A percentile compares a stretch with the other conserved stretches of the same genome.
Evolutionary conservation across 2,329 filamentous ascomycete species (phyloP).

Genomic region (Dactylonectria macrodidyma): DNA sequence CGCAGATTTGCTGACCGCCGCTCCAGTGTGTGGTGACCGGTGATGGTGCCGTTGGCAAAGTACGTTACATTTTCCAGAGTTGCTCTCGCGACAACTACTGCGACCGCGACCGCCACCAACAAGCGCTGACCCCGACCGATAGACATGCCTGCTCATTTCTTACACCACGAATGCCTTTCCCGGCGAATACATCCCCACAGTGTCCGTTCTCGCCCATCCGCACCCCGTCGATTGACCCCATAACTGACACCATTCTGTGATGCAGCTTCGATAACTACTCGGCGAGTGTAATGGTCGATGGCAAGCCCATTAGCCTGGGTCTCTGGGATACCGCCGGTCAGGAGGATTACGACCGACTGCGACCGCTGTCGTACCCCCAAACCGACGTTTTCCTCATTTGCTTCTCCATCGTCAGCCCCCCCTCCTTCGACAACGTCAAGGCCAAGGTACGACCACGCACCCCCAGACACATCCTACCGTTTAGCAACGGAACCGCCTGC

Average conservation of each 20-base stretch:
- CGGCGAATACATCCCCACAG: slow-evolving; percentile 99
- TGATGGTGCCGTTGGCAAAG: slow-evolving; percentile 99
- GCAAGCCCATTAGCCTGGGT: slow-evolving; percentile 95
- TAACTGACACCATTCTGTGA: slow-evolving; percentile 31
- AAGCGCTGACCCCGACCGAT: slow-evolving; percentile 48
- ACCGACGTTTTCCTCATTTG: slow-evolving; percentile 99
- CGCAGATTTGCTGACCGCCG: slow-evolving; percentile 49
- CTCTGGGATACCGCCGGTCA: slow-evolving; percentile 99
- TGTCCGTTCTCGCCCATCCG: slow-evolving; percentile 72
- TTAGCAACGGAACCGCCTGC: slow-evolving; percentile 22
- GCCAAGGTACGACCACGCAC: slow-evolving; percentile 81
- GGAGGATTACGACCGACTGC: slow-evolving; percentile 96
- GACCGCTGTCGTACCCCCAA: slow-evolving; percentile 96
- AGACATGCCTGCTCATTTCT: slow-evolving; percentile 99
- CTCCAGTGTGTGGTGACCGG: slow-evolving; percentile 96
- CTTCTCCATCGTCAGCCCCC: slow-evolving; percentile 97
- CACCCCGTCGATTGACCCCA: slow-evolving; percentile 5
- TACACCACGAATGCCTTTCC: slow-evolving; percentile 99
- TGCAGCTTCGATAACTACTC: slow-evolving; percentile 98
- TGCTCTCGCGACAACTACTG: background rate
- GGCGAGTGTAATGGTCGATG: slow-evolving; percentile 98
- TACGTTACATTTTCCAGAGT: slow-evolving; percentile 54
- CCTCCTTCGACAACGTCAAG: slow-evolving; percentile 98
- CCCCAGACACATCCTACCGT: background rate
- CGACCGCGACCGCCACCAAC: slow-evolving; percentile 8